These are phyloP conservation scores for Jacaranda mimosifolia DNA, from an alignment of 257 asterid genomes.

Conservation along the genomic window DNA sequence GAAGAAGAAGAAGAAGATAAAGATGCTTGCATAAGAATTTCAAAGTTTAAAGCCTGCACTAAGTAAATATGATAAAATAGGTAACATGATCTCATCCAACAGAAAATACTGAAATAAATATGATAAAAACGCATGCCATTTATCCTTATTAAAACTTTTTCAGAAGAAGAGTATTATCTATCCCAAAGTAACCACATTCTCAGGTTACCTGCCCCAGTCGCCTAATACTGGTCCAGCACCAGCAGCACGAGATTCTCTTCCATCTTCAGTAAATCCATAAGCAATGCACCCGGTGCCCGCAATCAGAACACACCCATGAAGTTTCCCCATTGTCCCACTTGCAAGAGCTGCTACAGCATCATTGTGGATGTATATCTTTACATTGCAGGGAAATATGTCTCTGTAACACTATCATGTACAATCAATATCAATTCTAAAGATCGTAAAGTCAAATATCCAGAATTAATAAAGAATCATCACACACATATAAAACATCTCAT, in stretches of 20 bases:
- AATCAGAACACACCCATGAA: constrained; percentile 91
- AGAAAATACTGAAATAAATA: constrained; percentile 20
- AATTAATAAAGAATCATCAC: constrained; percentile 4
- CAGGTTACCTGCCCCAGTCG: constrained; percentile 96
- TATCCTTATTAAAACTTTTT: constrained; percentile 7
- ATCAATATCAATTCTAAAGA: constrained; percentile 38
- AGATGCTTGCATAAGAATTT: background rate
- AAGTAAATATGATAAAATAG: too few species aligned
- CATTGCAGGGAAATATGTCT: constrained; percentile 69
- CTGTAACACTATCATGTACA: constrained; percentile 48
- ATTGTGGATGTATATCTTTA: constrained; percentile 76
- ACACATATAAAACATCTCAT: background rate
- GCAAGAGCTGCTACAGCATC: constrained; percentile 99
- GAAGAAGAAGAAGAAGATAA: constrained; percentile 1
- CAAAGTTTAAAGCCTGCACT: background rate
- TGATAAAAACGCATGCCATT: background rate
- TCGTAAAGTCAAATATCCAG: constrained; percentile 6
- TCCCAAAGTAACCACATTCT: constrained; percentile 14
- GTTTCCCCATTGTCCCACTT: constrained; percentile 97
- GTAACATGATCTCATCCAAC: constrained; percentile 16
- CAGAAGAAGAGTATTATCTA: constrained; percentile 15
- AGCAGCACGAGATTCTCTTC: constrained; percentile 94
- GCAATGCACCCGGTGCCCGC: constrained; percentile 98
- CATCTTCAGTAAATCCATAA: constrained; percentile 92
- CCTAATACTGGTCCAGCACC: constrained; percentile 99